Percentiles rank a stretch among this genome's conserved stretches.
Conservation (phyloP, 2,329 filamentous ascomycete genomes). For the Xylaria sp. region DNA sequence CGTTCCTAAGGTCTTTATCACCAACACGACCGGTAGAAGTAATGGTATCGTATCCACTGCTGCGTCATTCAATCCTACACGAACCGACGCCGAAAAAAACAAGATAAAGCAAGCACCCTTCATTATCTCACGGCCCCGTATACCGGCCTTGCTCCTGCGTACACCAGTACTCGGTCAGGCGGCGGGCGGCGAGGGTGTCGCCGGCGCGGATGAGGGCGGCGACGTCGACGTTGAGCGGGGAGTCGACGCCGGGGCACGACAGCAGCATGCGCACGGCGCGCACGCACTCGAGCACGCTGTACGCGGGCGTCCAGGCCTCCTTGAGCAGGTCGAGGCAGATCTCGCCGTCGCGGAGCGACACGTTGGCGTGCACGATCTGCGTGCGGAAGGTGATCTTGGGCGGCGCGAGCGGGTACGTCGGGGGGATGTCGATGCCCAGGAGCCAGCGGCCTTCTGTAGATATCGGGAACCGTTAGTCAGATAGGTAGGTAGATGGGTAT, state of each 20-base stretch:
- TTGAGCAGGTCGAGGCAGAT: conserved; percentile 92
- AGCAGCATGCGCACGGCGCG: conserved; percentile 78
- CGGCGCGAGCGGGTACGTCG: conserved; percentile 80
- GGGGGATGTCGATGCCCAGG: conserved; percentile 79
- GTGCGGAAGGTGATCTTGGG: conserved; percentile 86
- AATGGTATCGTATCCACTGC: too few species aligned
- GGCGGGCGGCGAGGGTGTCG: conserved; percentile 74
- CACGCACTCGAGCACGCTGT: conserved; percentile 80
- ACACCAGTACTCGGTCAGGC: conserved; percentile 78
- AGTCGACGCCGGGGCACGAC: conserved; percentile 75
- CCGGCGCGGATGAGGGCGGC: conserved; percentile 76
- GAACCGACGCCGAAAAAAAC: too few species aligned
- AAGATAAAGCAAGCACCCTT: neutral
- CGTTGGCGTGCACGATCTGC: conserved; percentile 86
- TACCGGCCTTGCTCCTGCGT: conserved; percentile 60
- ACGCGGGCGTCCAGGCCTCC: conserved; percentile 84
- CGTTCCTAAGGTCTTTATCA: neutral
- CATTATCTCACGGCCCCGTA: conserved; percentile 49
- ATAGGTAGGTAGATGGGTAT: conserved; percentile 3
- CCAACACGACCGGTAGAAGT: neutral
- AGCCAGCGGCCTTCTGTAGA: conserved; percentile 79
- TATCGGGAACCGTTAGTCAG: too few species aligned
- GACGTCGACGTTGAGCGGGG: conserved; percentile 82
- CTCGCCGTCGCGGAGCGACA: conserved; percentile 77
- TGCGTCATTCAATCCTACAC: neutral